phyloP scores from a whole-genome alignment of 306 rosid species.

The Styphnolobium japonicum region DNA sequence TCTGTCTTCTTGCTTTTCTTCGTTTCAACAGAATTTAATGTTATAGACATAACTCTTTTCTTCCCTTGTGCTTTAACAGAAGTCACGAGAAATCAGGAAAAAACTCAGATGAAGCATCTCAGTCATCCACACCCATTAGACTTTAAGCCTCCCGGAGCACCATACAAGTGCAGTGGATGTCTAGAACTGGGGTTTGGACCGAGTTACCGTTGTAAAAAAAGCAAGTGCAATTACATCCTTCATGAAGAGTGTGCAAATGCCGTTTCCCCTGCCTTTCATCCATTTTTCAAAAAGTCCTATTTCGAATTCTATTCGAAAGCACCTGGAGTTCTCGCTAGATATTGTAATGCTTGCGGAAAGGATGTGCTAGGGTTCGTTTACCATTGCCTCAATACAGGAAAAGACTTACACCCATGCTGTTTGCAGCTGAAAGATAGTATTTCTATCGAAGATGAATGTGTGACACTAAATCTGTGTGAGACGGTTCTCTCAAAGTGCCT shows the following conservation, averaged over 20 bases:
- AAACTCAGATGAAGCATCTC: conserved; percentile 12
- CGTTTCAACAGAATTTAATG: background rate
- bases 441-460: background rate
- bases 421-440: conserved; percentile 22
- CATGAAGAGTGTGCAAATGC: conserved; percentile 39
- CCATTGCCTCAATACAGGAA: conserved; percentile 23
- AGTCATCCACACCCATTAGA: conserved; percentile 32
- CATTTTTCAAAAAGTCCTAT: background rate
- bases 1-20: background rate
- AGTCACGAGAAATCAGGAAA: background rate
- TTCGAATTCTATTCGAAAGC: conserved; percentile 16
- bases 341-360: conserved; percentile 50
- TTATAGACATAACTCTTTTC: no score
- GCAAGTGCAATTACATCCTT: conserved; percentile 32
- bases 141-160: conserved; percentile 17
- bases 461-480: conserved; percentile 6
- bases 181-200: conserved; percentile 37
- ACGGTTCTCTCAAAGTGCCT: conserved; percentile 28
- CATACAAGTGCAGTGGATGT: conserved; percentile 48
- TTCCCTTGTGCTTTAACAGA: background rate
- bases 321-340: background rate
- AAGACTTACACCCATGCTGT: conserved; percentile 48
- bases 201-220: conserved; percentile 27
- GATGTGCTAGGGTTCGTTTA: conserved; percentile 47
- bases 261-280: conserved; percentile 7